Base-by-base conservation (phyloP, 257 asterid species). In the Orobanche coerulescens region DNA sequence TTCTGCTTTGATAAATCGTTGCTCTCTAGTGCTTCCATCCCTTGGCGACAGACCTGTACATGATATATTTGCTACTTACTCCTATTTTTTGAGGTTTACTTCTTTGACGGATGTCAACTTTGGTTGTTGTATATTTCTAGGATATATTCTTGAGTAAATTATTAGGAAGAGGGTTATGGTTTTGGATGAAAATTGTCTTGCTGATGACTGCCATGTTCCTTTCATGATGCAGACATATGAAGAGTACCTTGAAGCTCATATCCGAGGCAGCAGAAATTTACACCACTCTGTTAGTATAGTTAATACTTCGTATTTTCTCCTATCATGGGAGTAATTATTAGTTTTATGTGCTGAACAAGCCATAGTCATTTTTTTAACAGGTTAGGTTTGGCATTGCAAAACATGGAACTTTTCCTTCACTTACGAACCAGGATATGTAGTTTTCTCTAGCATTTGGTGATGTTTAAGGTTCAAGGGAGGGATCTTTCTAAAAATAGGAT, bases 191-290 rank as follows among this genome's bases (percentile, higher is more conserved):
- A 46, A 47, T 19, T 71, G n/a, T n/a, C n/a, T n/a, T n/a, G 68
- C 75, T 83, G 66, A 54, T 64, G 64, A 40, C 61, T 67, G 56
- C 65, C 44, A 31, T 59, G 1, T 66, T 60, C 56, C 58, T 78
- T 33, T 64, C 49, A 30, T 71, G 28, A 61, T 76, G 85, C 85
- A 91, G 98, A 85, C 92, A 18, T 91, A 91, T 84, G 98, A 91
- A 78, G 96, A 91, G 69, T 91, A 91, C 69, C 73, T 88, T 64
- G 98, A 88, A 74, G 96, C 95, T 64, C 86, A 84, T 75, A 72
- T 75, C 70, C 81, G 76, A 74, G 73, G 78, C 67, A 61, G 67
- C 77, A 71, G 76, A 79, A 82, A 65, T 77, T 59, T 46, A 8
- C 72, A 77, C 71, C 78, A 61, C 48, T 69, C 75, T 79, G 97